Evolutionary conservation across 768 basidiomycete genomes (phyloP).

Genomic region (Boletellus sp.): DNA sequence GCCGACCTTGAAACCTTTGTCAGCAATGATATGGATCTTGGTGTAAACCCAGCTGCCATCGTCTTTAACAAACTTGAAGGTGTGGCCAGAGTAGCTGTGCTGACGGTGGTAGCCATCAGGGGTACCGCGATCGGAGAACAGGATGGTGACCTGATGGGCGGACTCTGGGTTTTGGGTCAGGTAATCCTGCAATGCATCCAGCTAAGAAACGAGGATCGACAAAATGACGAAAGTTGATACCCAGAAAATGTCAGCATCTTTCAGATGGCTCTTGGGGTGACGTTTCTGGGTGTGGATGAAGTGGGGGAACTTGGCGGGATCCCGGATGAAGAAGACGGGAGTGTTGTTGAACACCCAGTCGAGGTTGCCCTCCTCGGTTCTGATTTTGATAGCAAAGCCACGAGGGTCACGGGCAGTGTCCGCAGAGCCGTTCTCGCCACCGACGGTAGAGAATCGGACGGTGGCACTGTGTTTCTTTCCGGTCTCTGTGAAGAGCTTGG

Average conservation of each 20-base stretch:
- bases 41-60: slow-evolving; percentile 84
- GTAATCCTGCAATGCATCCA: slow-evolving; percentile 60
- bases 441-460: slow-evolving; percentile 91
- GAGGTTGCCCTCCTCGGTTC: slow-evolving; percentile 86
- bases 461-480: slow-evolving; percentile 72
- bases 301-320: slow-evolving; percentile 88
- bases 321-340: slow-evolving; percentile 86
- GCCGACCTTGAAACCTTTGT: slow-evolving; percentile 76
- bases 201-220: not conserved
- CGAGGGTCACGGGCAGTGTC: slow-evolving; percentile 93
- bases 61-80: slow-evolving; percentile 82
- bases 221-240: slow-evolving; percentile 30
- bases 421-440: slow-evolving; percentile 82
- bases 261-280: slow-evolving; percentile 88
- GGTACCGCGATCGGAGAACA: slow-evolving; percentile 93
- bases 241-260: slow-evolving; percentile 85
- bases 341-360: slow-evolving; percentile 95
- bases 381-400: slow-evolving; percentile 89
- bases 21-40: slow-evolving; percentile 77
- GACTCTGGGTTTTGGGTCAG: slow-evolving; percentile 86
- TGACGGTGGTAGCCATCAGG: slow-evolving; percentile 82
- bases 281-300: slow-evolving; percentile 94
- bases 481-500: slow-evolving; percentile 58
- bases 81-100: slow-evolving; percentile 95
- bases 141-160: slow-evolving; percentile 84